These are phyloP conservation scores for Penicillium freii DNA, from an alignment of 2,329 filamentous ascomycete species.

Conservation along the genomic window DNA sequence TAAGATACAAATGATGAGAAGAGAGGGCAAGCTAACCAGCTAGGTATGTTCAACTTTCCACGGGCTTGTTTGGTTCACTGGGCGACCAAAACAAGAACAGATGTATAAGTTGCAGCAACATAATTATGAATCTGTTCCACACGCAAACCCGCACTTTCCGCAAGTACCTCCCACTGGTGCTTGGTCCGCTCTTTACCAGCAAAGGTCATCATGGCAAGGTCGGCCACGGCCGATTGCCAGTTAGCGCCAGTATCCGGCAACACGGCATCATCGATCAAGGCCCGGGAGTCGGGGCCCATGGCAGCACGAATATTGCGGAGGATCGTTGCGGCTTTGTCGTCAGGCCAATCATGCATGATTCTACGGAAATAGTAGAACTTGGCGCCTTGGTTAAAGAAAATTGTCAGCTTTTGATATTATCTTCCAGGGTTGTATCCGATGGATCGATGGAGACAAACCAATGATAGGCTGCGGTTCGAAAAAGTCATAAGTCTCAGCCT, in stretches of 20 bases:
- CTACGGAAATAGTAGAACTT: no score
- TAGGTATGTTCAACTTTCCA: not conserved
- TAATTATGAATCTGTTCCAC: conserved; percentile 21
- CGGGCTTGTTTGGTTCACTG: not conserved
- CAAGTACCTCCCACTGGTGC: conserved; percentile 12
- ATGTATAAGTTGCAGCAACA: conserved; percentile 16
- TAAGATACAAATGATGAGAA: not conserved
- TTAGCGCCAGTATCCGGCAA: conserved; percentile 32
- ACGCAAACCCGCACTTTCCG: conserved; percentile 7
- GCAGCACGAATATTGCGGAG: conserved; percentile 23
- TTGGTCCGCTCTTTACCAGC: conserved; percentile 19
- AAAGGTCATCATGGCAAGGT: conserved; percentile 23
- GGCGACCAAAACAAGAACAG: conserved; percentile 16
- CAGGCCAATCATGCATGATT: no score
- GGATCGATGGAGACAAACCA: no score
- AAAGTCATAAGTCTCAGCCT: no score
- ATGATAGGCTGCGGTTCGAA: no score
- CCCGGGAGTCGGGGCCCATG: conserved; percentile 29
- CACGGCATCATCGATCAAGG: conserved; percentile 49
- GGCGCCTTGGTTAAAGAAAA: no score
- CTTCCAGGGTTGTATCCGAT: no score
- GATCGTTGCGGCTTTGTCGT: no score
- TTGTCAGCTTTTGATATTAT: no score
- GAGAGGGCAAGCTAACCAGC: not conserved
- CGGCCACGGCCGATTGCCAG: conserved; percentile 19